Evolutionary conservation across 2,329 filamentous ascomycete genomes (phyloP).

Genomic region (Seiridium unicorne): DNA sequence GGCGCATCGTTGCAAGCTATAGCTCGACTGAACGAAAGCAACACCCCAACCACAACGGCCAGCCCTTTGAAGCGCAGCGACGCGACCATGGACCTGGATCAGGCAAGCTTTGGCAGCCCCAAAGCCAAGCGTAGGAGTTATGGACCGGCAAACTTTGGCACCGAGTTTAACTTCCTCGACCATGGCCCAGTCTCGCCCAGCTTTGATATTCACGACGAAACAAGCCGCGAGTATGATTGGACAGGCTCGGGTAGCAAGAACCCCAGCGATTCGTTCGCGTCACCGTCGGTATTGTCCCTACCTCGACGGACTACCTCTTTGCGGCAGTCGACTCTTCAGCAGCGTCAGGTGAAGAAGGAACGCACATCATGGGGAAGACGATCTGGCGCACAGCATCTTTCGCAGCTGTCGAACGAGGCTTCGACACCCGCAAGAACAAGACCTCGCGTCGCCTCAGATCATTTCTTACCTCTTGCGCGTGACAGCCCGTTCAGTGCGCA

Average conservation of each 20-base stretch:
- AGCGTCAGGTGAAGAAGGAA: conserved; percentile 63
- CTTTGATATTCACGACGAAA: conserved; percentile 54
- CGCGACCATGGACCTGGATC: conserved; percentile 83
- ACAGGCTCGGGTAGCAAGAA: conserved; percentile 31
- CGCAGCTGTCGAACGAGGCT: conserved; percentile 49
- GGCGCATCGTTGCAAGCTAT: conserved; percentile 50
- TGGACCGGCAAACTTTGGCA: conserved; percentile 61
- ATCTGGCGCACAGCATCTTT: conserved; percentile 54
- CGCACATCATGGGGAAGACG: conserved; percentile 62
- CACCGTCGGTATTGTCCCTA: conserved; percentile 52
- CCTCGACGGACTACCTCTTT: conserved; percentile 74
- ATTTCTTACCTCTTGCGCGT: conserved; percentile 66
- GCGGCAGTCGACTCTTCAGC: conserved; percentile 83
- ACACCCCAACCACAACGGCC: conserved; percentile 56
- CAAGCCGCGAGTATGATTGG: conserved; percentile 52
- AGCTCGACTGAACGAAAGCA: conserved; percentile 48
- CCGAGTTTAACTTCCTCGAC: conserved; percentile 76
- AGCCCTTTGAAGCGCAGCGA: conserved; percentile 93
- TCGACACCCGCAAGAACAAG: conserved; percentile 59
- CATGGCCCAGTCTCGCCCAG: conserved; percentile 38
- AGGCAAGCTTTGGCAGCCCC: conserved; percentile 75
- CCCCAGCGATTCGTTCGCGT: conserved; percentile 39
- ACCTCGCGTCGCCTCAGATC: conserved; percentile 76
- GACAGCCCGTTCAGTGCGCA: conserved; percentile 64
- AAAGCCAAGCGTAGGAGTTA: conserved; percentile 91